phyloP scores from a whole-genome alignment of 129 eudicot genomes.

The Flaveria bidentis region DNA sequence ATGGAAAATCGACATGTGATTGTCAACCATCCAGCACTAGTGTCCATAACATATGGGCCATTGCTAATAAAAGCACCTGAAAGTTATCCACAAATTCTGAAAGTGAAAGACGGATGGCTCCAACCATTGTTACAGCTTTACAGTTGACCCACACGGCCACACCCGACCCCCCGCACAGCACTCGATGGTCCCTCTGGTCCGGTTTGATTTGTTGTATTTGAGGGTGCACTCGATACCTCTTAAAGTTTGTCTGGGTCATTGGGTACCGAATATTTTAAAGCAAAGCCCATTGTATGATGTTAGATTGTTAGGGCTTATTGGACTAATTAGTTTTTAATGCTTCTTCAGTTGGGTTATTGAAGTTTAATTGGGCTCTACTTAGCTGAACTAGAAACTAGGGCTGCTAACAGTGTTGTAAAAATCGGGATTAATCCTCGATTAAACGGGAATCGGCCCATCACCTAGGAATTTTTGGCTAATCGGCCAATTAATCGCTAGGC shows the following conservation, averaged over 20 bases:
- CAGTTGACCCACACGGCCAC: background rate
- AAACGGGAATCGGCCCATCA: too few species aligned
- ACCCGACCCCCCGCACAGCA: background rate
- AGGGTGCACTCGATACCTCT: background rate
- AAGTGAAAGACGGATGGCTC: background rate
- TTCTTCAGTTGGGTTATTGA: too few species aligned
- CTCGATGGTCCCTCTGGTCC: background rate
- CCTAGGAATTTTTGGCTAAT: too few species aligned
- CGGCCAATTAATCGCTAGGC: too few species aligned
- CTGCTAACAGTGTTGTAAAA: too few species aligned
- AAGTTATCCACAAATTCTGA: background rate
- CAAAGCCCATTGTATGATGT: background rate
- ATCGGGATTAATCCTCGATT: too few species aligned
- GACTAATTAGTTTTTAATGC: too few species aligned
- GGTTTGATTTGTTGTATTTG: background rate
- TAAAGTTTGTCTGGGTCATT: background rate
- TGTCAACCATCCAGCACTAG: slow-evolving; percentile 1
- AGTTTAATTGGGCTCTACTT: too few species aligned
- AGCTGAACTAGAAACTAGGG: too few species aligned
- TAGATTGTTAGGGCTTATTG: background rate
- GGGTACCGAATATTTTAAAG: background rate
- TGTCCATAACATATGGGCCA: slow-evolving; percentile 1
- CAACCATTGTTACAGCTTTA: background rate
- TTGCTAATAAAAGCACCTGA: background rate
- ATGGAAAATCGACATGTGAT: background rate